phyloP scores from a whole-genome alignment of 2,329 filamentous ascomycete species.

The Calonectria hongkongensis region DNA sequence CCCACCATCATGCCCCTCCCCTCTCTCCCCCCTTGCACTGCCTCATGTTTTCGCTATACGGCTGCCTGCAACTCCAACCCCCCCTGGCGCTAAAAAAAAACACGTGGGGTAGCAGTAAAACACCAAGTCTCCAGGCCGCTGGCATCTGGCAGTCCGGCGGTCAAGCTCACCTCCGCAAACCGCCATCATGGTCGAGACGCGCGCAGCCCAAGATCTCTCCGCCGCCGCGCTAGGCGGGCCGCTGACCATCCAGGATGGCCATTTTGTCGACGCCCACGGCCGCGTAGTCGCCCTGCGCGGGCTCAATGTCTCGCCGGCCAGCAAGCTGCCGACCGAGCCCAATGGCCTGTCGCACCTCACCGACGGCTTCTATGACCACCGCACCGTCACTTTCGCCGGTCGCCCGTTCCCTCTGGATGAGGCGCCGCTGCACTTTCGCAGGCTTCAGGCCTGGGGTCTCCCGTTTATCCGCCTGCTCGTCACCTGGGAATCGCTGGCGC shows the following conservation, averaged over 20 bases:
- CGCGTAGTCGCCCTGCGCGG: slow-evolving; percentile 64
- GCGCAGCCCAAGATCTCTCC: slow-evolving; percentile 60
- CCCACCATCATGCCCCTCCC: neutral
- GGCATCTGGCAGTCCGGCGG: slow-evolving; percentile 1
- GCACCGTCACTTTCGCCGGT: slow-evolving; percentile 62
- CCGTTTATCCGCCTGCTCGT: slow-evolving; percentile 63
- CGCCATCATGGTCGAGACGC: slow-evolving; percentile 45
- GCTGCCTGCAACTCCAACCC: slow-evolving; percentile 25
- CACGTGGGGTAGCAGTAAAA: slow-evolving; percentile 12
- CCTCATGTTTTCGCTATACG: neutral
- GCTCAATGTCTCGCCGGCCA: slow-evolving; percentile 64
- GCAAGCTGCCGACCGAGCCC: slow-evolving; percentile 62
- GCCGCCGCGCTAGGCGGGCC: slow-evolving; percentile 59
- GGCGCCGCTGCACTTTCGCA: slow-evolving; percentile 62
- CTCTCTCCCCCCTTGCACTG: neutral
- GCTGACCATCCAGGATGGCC: slow-evolving; percentile 54
- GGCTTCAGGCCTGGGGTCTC: slow-evolving; percentile 62
- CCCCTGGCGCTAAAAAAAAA: slow-evolving; percentile 22
- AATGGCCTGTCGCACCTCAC: slow-evolving; percentile 63
- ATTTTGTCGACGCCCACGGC: slow-evolving; percentile 61
- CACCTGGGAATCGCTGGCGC: slow-evolving; percentile 65
- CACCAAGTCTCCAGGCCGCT: slow-evolving; percentile 1
- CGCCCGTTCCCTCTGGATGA: slow-evolving; percentile 62
- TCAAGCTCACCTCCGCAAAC: slow-evolving; percentile 29
- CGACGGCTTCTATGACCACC: slow-evolving; percentile 63